Evolutionary conservation across 2,329 filamentous ascomycete genomes (phyloP), one percentile per base, ranked within the genome.

Genomic region (Amphichorda felina): DNA sequence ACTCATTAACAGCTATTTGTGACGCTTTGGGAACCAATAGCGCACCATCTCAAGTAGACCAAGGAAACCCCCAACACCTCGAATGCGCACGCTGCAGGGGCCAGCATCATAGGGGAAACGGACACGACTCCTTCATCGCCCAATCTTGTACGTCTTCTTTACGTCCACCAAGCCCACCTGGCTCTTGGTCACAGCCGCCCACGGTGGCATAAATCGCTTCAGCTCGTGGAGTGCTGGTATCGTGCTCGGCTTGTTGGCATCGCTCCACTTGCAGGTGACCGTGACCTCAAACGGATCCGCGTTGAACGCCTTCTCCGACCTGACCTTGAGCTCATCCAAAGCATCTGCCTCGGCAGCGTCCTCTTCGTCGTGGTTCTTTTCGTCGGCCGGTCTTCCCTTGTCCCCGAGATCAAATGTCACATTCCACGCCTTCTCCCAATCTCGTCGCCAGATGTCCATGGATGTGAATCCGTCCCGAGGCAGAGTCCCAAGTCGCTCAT

Each of bases 161-260:
- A 83, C 87, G 54, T 94, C 83, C 21, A 94, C 82, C 46, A 95
- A 59, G 1, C 85, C 88, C 59, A 87, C 81, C 18, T 67, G 67
- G 42, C 74, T 60, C 60, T 94, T 95, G 4, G 77, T 78, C 19
- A 87, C 65, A 8, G 79, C 78, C 6, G 77, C 75, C 91, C 91
- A 98, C 4, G 66, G 62, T 1, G 91, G 91, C 45, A 78, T 69
- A 57, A 78, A 95, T 52, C 78, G 71, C 45, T 72, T 63, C 33
- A 84, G 66, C 58, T 96, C 88, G 46, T 91, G 82, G 35, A 89
- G 71, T 1, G 88, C 88, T 0, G 89, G 88, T 33, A 96, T 87
- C 1, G 68, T 67, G 4, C 75, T 79, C 3, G 60, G 56, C 25
- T 63, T 60, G 49, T 95, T 95, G 30, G 74, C 78, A 60, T 98